phyloP scores from a whole-genome alignment of 345 rosid genomes.

The Euphorbia lathyris region DNA sequence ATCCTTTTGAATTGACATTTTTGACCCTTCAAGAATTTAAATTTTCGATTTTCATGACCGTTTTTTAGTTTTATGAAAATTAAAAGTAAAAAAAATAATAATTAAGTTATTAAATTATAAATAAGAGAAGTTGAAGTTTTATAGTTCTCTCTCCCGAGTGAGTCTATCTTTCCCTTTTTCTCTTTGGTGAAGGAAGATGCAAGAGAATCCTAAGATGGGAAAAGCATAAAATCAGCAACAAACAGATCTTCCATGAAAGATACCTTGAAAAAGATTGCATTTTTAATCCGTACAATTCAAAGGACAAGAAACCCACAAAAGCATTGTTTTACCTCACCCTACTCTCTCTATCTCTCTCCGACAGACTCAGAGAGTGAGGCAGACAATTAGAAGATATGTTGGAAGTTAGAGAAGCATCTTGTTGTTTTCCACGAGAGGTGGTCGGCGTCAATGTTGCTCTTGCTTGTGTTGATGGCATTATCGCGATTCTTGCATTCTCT shows the following conservation, averaged over 20 bases:
- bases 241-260: constrained; percentile 39
- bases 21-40: not conserved
- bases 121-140: not conserved
- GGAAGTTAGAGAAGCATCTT: constrained; percentile 25
- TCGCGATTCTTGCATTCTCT: constrained; percentile 42
- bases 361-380: not conserved
- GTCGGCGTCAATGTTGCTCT: constrained; percentile 39
- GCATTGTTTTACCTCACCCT: constrained; percentile 13
- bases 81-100: no score
- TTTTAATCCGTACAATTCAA: constrained; percentile 20
- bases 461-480: constrained; percentile 40
- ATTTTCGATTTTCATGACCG: not conserved
- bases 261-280: constrained; percentile 22
- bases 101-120: no score
- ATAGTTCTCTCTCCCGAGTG: not conserved
- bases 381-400: constrained; percentile 10
- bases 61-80: not conserved
- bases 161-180: not conserved
- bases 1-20: not conserved
- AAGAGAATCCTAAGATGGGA: constrained; percentile 7
- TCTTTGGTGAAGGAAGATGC: not conserved
- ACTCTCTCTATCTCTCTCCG: constrained; percentile 1
- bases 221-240: constrained; percentile 17
- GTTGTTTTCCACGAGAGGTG: constrained; percentile 32
- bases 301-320: constrained; percentile 7